Percentiles rank a stretch among this genome's conserved stretches.
Evolutionary conservation across 306 rosid species (phyloP).

Genomic region (Medicago arabica): DNA sequence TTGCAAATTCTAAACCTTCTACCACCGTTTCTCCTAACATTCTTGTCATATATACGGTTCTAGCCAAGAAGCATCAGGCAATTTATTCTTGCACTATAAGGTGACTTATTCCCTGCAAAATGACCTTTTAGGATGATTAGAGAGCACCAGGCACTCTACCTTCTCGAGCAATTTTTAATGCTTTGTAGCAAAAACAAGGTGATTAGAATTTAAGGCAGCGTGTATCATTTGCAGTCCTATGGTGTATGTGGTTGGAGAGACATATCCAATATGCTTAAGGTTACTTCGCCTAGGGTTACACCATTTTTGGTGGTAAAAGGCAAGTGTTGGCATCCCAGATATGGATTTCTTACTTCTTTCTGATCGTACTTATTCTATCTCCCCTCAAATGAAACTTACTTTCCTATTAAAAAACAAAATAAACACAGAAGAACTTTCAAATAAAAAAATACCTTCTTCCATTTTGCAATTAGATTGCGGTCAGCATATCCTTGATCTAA

Average conservation of each 20-base stretch:
- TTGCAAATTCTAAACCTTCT: slow-evolving; percentile 7
- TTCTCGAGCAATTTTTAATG: background rate
- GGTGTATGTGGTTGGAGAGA: background rate
- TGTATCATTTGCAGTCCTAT: slow-evolving; percentile 12
- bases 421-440: slow-evolving; percentile 13
- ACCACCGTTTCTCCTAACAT: background rate
- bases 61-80: background rate
- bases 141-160: background rate
- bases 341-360: slow-evolving; percentile 7
- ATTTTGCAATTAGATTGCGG: slow-evolving; percentile 69
- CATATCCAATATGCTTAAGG: background rate
- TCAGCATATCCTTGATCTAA: slow-evolving; percentile 83
- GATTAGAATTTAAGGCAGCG: background rate
- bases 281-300: background rate
- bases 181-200: background rate
- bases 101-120: background rate
- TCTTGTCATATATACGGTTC: background rate
- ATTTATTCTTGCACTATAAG: background rate
- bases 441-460: slow-evolving; percentile 68
- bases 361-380: background rate
- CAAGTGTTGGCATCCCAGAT: background rate
- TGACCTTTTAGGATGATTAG: background rate
- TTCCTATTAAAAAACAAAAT: background rate
- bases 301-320: background rate
- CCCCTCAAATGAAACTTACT: slow-evolving; percentile 8